Evolutionary conservation across 176 grass and related monocot species (phyloP).

Genomic region (Eragrostis nindensis): DNA sequence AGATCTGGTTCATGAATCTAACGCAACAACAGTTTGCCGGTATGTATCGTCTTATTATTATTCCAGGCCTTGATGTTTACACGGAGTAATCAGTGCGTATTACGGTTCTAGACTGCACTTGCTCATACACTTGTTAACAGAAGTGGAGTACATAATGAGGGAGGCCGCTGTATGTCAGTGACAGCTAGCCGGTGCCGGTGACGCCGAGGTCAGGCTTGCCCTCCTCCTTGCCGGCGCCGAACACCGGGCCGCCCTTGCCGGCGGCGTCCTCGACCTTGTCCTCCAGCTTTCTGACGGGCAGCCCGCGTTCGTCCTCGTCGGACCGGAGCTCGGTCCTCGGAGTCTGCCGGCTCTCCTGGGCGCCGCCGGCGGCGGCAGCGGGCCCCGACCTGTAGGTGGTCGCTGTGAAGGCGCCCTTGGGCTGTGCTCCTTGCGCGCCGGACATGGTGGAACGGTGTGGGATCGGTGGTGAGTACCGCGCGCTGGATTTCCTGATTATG

Average conservation of each 20-base stretch:
- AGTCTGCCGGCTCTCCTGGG: conserved; percentile 33
- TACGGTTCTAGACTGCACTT: neutral
- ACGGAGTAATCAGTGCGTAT: no score
- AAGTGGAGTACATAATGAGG: neutral
- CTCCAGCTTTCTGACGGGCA: conserved; percentile 55
- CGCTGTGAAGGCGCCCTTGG: conserved; percentile 68
- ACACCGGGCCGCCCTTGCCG: conserved; percentile 69
- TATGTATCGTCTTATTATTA: neutral
- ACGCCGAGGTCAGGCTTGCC: conserved; percentile 61
- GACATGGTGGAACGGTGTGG: conserved; percentile 43
- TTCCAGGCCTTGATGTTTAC: no score
- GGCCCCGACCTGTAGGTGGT: conserved; percentile 59
- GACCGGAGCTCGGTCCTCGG: conserved; percentile 45
- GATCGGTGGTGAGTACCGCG: neutral
- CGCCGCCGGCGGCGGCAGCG: neutral
- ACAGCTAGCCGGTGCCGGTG: conserved; percentile 48
- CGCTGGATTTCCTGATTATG: neutral
- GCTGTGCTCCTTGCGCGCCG: conserved; percentile 77
- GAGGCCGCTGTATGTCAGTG: no score
- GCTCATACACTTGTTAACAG: neutral
- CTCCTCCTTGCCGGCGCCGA: conserved; percentile 59
- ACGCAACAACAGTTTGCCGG: neutral
- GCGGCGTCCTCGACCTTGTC: conserved; percentile 59
- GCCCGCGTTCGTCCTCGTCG: conserved; percentile 46
- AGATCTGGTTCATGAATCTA: neutral